Base-by-base conservation (phyloP, 805 yeast species). In the Debaryomyces prosopidis region DNA sequence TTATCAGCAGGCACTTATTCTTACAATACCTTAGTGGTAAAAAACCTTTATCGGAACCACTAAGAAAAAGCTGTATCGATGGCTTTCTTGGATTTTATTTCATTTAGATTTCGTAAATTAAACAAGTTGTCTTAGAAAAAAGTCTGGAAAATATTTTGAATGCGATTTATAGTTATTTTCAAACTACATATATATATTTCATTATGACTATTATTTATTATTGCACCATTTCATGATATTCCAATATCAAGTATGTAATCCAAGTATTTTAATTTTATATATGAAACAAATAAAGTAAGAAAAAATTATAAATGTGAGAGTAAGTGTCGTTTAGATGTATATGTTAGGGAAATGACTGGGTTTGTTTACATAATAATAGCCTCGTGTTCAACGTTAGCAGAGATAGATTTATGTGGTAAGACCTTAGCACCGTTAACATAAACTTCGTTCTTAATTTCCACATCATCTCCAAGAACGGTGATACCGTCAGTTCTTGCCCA, bases 341-440 rank as follows among this genome's bases (percentile, higher is more conserved):
- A 23, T 23, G 26, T 23, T 23, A 23, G 26, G 9, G 26, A 26
- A 28, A 15, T 8, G 14, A 27, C 3, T 10, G 10, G 9, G 16
- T 18, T 38, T 38, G 12, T 33, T 80, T 80, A 94, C 99, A 94
- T 94, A 76, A 94, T 94, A 79, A 94, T 94, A 63, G 96, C 87
- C 68, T 96, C 98, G 74, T 87, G 84, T 82, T 95, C 98, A 70
- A 94, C 96, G 71, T 94, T 94, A 57, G 90, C 81, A 54, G 96
- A 86, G 71, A 94, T 92, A 51, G 96, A 80, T 81, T 94, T 94
- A 84, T 94, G 99, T 58, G 99, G 99, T 68, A 94, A 84, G 57
- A 94, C 97, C 72, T 94, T 90, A 76, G 97, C 99, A 74, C 99
- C 99, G 75, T 94, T 94, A 63, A 94, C 96, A 81, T 94, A 94